phyloP scores from a whole-genome alignment of 768 basidiomycete species.

The Imleria badia region DNA sequence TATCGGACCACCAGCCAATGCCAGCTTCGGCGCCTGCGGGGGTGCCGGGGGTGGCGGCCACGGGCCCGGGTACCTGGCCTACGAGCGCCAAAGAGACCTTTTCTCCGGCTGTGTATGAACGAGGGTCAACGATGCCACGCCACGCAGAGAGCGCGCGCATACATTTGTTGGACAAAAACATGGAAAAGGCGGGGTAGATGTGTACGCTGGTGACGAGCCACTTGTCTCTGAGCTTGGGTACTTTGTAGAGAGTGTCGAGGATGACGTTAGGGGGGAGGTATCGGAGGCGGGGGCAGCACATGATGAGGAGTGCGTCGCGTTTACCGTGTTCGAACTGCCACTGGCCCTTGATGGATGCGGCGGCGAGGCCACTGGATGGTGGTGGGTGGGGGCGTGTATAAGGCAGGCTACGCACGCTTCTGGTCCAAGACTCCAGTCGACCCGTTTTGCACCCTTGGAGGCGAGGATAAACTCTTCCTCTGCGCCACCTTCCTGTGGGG shows the following conservation, averaged over 20 bases:
- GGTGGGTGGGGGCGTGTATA: too few relatives aligned
- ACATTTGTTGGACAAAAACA: constrained; percentile 34
- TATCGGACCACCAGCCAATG: constrained; percentile 24
- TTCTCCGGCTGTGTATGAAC: constrained; percentile 19
- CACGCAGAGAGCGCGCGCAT: too few relatives aligned
- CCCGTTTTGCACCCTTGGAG: constrained; percentile 21
- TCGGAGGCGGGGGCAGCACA: constrained; percentile 28
- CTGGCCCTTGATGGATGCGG: constrained; percentile 32
- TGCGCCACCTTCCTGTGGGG: constrained; percentile 3
- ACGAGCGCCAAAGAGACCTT: constrained; percentile 25
- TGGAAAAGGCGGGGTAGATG: constrained; percentile 33
- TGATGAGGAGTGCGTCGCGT: constrained; percentile 37
- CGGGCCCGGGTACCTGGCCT: constrained; percentile 12
- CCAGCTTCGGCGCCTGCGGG: constrained; percentile 12
- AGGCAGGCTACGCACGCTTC: constrained; percentile 19
- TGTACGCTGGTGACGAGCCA: constrained; percentile 34
- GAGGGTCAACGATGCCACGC: background rate
- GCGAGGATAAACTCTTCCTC: constrained; percentile 27
- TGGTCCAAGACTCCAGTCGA: constrained; percentile 12
- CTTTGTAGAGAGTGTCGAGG: constrained; percentile 24
- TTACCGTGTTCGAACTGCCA: constrained; percentile 35
- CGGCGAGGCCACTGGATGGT: constrained; percentile 17
- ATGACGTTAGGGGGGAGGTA: constrained; percentile 23
- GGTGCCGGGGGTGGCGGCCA: constrained; percentile 4
- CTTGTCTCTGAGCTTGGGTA: constrained; percentile 29